Evolutionary conservation across 192 early-diverging fungal species (phyloP).

Genomic region (Rhizoclosmatium sp.): DNA sequence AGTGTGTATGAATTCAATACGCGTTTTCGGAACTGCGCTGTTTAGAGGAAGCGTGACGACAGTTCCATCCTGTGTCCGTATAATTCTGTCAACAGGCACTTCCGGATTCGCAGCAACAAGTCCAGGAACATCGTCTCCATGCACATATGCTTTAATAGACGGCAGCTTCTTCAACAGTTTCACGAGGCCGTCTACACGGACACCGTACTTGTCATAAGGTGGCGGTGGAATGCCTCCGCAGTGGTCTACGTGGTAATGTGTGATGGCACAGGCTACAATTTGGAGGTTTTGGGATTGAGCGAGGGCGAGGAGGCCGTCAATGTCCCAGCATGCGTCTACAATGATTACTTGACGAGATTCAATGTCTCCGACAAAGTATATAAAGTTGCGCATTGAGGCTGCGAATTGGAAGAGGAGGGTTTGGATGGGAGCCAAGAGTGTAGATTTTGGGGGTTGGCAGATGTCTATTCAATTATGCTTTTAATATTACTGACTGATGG

Average conservation of each 20-base stretch:
- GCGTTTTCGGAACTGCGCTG: neutral
- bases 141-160: constrained; percentile 76
- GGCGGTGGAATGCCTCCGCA: constrained; percentile 87
- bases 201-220: constrained; percentile 79
- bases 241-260: constrained; percentile 89
- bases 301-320: constrained; percentile 79
- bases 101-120: constrained; percentile 75
- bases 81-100: constrained; percentile 60
- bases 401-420: constrained; percentile 80
- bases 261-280: constrained; percentile 77
- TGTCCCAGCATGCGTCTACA: constrained; percentile 94
- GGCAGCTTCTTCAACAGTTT: constrained; percentile 78
- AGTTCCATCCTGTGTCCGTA: constrained; percentile 67
- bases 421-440: constrained; percentile 73
- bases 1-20: constrained; percentile 84
- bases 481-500: constrained; percentile 74
- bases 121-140: constrained; percentile 76
- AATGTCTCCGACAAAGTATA: constrained; percentile 80
- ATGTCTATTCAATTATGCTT: no score
- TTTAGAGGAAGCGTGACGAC: constrained; percentile 49
- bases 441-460: constrained; percentile 51
- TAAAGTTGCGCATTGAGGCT: constrained; percentile 82
- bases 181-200: constrained; percentile 80
- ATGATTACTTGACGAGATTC: constrained; percentile 76
- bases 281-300: constrained; percentile 66